Evolutionary conservation across 495 filamentous ascomycete species (phyloP).

Genomic region (Penicillium soppii): DNA sequence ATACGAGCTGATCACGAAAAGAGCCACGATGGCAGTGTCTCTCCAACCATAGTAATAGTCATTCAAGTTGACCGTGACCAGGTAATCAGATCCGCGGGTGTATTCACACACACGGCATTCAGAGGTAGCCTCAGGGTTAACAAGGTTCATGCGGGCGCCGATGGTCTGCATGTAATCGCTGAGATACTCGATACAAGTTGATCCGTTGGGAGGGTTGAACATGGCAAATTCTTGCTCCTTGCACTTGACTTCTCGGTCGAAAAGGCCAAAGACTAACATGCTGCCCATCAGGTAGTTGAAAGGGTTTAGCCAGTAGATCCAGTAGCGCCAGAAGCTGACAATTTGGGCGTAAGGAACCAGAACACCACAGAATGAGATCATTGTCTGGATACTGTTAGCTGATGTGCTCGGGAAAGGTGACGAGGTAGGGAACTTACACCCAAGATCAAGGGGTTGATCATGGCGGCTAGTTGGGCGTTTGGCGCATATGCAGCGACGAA

Average conservation of each 20-base stretch:
- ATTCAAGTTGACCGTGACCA: constrained; percentile 32
- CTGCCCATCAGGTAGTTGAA: constrained; percentile 65
- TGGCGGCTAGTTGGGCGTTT: constrained; percentile 52
- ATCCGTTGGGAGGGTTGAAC: constrained; percentile 49
- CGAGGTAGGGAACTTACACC: constrained; percentile 19
- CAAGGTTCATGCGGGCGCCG: constrained; percentile 50
- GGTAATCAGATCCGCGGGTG: constrained; percentile 34
- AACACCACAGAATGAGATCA: constrained; percentile 54
- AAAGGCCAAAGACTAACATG: constrained; percentile 56
- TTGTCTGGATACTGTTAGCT: constrained; percentile 21
- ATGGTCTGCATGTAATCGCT: constrained; percentile 40
- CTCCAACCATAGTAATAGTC: constrained; percentile 43
- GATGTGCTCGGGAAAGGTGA: not conserved
- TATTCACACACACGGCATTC: constrained; percentile 60
- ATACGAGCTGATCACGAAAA: constrained; percentile 45
- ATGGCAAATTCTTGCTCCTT: constrained; percentile 51
- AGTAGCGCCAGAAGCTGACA: constrained; percentile 64
- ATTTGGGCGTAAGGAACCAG: constrained; percentile 43
- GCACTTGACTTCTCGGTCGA: constrained; percentile 55
- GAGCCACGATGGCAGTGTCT: constrained; percentile 39
- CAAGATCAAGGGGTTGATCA: constrained; percentile 54
- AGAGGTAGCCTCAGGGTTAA: constrained; percentile 47
- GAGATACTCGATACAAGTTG: constrained; percentile 58
- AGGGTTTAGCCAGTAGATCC: constrained; percentile 70
- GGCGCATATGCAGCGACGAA: constrained; percentile 59